Evolutionary conservation across 2,329 filamentous ascomycete genomes (phyloP).

Genomic region (Penicillium sp.): DNA sequence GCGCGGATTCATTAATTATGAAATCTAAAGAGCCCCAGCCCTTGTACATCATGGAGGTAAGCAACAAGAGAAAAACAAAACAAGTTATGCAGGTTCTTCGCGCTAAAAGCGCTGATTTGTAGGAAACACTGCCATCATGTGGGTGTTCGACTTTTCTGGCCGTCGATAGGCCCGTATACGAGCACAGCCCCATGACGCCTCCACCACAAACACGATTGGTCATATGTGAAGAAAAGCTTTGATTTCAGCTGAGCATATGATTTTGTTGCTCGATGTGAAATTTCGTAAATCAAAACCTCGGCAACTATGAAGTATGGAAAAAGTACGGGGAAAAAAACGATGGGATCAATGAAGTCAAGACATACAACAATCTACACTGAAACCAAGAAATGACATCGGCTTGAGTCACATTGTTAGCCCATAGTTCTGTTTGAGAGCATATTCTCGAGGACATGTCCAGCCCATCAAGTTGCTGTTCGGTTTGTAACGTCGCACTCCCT

Average conservation of each 20-base stretch:
- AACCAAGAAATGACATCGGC: no score
- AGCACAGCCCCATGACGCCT: conserved; percentile 5
- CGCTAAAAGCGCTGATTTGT: background rate
- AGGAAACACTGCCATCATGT: background rate
- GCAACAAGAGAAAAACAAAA: background rate
- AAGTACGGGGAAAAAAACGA: no score
- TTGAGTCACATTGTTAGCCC: no score
- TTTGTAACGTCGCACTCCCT: background rate
- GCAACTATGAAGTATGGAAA: background rate
- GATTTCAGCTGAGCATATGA: background rate
- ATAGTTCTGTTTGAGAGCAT: no score
- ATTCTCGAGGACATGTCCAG: no score
- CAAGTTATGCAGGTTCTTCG: conserved; percentile 1
- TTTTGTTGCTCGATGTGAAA: background rate
- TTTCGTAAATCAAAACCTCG: background rate
- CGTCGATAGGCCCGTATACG: background rate
- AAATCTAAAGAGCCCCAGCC: background rate
- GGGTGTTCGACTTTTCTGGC: background rate
- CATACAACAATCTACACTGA: no score
- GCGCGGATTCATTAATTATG: background rate
- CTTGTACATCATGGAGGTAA: background rate
- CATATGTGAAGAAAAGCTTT: background rate
- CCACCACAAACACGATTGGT: background rate
- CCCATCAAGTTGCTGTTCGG: background rate
- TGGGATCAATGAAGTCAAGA: no score